Evolutionary conservation across 2,329 filamentous ascomycete genomes (phyloP).

Genomic region (Nakataea oryzae): DNA sequence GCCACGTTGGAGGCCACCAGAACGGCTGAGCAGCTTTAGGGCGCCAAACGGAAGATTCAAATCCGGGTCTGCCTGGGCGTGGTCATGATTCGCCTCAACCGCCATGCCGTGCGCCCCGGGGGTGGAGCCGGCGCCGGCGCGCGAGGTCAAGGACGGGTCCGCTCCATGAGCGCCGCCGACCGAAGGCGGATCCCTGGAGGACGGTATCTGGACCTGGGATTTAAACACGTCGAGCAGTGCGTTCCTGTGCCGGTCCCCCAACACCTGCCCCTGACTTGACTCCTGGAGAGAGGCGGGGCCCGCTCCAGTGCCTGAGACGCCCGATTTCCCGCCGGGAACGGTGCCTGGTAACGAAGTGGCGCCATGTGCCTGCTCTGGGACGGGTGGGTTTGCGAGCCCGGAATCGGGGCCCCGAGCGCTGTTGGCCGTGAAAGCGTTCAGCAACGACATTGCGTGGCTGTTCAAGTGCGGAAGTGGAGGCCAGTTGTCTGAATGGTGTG

Average conservation of each 20-base stretch:
- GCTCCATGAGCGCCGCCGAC: no score
- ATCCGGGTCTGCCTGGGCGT: constrained; percentile 23
- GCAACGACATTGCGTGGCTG: constrained; percentile 23
- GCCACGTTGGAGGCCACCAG: constrained; percentile 12
- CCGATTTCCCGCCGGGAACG: not conserved
- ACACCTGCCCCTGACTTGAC: not conserved
- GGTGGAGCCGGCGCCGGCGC: not conserved
- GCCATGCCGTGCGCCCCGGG: constrained; percentile 2
- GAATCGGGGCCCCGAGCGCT: constrained; percentile 8
- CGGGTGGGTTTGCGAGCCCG: not conserved
- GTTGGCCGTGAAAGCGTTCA: constrained; percentile 28
- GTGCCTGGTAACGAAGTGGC: not conserved
- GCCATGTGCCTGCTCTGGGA: constrained; percentile 6
- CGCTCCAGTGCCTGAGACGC: not conserved
- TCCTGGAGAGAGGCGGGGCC: not conserved
- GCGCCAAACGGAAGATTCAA: constrained; percentile 27
- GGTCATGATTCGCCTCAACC: constrained; percentile 18
- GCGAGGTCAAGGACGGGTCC: no score
- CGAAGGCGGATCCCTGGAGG: not conserved
- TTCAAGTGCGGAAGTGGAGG: constrained; percentile 16
- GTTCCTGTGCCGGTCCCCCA: constrained; percentile 8
- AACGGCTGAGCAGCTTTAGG: constrained; percentile 25
- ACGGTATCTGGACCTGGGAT: not conserved
- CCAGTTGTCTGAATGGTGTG: constrained; percentile 10
- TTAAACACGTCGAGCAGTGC: constrained; percentile 30